Conservation (phyloP, 108 stramenopile species). For the Nitzschia putrida region DNA sequence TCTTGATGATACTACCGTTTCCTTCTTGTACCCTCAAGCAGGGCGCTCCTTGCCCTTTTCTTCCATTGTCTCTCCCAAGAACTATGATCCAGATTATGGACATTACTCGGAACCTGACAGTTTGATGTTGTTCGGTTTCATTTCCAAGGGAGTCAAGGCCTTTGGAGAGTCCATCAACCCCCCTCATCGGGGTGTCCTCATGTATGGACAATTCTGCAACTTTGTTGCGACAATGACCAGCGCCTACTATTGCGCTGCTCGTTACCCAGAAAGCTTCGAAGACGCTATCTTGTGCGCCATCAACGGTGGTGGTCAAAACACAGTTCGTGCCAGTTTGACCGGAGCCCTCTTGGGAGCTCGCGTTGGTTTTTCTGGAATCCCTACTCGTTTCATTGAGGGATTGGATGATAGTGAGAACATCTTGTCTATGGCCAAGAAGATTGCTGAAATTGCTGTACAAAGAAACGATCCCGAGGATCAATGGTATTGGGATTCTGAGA, state of each 20-base stretch:
- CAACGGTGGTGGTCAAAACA: constrained; percentile 24
- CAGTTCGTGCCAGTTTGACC: constrained; percentile 15
- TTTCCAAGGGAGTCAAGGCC: constrained; percentile 16
- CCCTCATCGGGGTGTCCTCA: constrained; percentile 16
- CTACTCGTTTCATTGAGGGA: constrained; percentile 9
- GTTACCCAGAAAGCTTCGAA: constrained; percentile 20
- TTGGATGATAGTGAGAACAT: constrained; percentile 16
- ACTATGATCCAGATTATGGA: constrained; percentile 18
- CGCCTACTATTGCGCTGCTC: constrained; percentile 18
- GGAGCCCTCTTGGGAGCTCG: constrained; percentile 17
- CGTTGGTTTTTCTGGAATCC: constrained; percentile 11
- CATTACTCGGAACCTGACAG: constrained; percentile 14
- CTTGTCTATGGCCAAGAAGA: not conserved
- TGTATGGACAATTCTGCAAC: constrained; percentile 23
- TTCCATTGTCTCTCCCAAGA: not conserved
- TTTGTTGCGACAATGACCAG: constrained; percentile 15
- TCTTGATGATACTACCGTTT: not conserved
- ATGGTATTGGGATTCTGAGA: constrained; percentile 14
- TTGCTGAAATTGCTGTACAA: constrained; percentile 8
- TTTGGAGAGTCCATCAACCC: not conserved
- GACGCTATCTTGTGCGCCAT: constrained; percentile 19
- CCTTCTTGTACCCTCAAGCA: constrained; percentile 8
- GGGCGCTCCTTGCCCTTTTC: constrained; percentile 22
- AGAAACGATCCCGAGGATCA: not conserved
- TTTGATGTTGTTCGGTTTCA: constrained; percentile 18